Conservation (phyloP, 1,139 yeast genomes). For the Blastobotrys indianensis region DNA sequence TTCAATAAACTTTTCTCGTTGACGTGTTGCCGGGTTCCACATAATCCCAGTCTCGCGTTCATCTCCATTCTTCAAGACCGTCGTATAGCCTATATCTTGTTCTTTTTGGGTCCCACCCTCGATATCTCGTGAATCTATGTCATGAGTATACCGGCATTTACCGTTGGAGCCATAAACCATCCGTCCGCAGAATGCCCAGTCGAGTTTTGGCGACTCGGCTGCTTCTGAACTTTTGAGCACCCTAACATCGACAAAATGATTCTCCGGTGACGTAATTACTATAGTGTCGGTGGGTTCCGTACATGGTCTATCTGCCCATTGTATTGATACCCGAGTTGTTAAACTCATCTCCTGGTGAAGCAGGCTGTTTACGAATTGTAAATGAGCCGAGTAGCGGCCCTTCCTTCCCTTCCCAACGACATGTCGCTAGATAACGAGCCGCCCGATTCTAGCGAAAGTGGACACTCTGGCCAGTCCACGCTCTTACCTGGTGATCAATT, state of each 20-base stretch:
- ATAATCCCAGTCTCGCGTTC: constrained; percentile 51
- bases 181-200: constrained; percentile 44
- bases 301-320: constrained; percentile 46
- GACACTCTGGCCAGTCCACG: too few relatives aligned
- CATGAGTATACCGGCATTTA: constrained; percentile 36
- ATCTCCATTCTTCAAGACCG: constrained; percentile 37
- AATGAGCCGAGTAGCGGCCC: too few relatives aligned
- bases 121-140: constrained; percentile 37
- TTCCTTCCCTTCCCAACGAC: too few relatives aligned
- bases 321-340: constrained; percentile 45
- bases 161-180: constrained; percentile 28
- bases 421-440: too few relatives aligned
- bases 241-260: constrained; percentile 44
- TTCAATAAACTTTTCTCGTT: constrained; percentile 46
- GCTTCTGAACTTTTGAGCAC: constrained; percentile 17
- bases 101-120: constrained; percentile 16
- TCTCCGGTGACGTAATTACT: constrained; percentile 42
- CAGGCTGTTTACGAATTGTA: too few relatives aligned
- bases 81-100: constrained; percentile 21
- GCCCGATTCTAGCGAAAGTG: too few relatives aligned
- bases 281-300: constrained; percentile 47
- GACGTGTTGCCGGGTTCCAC: constrained; percentile 45
- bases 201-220: constrained; percentile 29
- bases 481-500: too few relatives aligned
- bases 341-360: constrained; percentile 23